phyloP scores from a whole-genome alignment of 2,329 filamentous ascomycete species.

The Penicillium palitans region DNA sequence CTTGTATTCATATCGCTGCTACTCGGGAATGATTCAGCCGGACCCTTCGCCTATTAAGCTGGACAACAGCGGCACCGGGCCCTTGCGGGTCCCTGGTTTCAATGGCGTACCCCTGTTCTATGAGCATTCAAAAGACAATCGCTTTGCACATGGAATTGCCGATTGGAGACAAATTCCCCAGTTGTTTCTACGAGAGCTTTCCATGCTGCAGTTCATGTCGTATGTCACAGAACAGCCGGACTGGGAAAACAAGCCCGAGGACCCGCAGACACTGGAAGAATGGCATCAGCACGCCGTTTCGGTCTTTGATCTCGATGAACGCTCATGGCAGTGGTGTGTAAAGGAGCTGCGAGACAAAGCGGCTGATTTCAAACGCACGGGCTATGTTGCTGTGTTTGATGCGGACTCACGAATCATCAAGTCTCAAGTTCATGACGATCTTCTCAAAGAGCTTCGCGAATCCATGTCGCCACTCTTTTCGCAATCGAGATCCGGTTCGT shows the following conservation, averaged over 20 bases:
- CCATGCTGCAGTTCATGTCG: constrained; percentile 9
- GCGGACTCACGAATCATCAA: constrained; percentile 9
- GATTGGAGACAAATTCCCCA: constrained; percentile 8
- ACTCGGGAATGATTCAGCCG: neutral
- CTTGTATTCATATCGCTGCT: constrained; percentile 1
- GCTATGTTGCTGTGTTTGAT: constrained; percentile 10
- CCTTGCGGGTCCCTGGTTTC: constrained; percentile 10
- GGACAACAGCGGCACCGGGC: constrained; percentile 8
- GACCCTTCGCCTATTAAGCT: constrained; percentile 5
- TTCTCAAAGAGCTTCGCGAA: constrained; percentile 6
- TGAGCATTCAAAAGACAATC: constrained; percentile 9
- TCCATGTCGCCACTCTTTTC: constrained; percentile 7
- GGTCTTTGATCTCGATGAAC: constrained; percentile 8
- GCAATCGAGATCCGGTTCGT: neutral
- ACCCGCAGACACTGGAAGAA: constrained; percentile 7
- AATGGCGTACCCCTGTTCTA: constrained; percentile 7
- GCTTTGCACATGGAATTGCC: constrained; percentile 10
- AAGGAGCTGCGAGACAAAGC: constrained; percentile 8
- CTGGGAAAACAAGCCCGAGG: constrained; percentile 9
- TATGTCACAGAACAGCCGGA: constrained; percentile 8
- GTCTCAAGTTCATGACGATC: constrained; percentile 2
- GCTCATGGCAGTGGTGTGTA: constrained; percentile 13
- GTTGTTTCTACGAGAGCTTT: constrained; percentile 2
- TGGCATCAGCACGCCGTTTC: constrained; percentile 8
- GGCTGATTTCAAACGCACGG: constrained; percentile 7